These are phyloP conservation scores for Xylaria palmicola DNA, from an alignment of 495 filamentous ascomycete species.

Conservation along the genomic window DNA sequence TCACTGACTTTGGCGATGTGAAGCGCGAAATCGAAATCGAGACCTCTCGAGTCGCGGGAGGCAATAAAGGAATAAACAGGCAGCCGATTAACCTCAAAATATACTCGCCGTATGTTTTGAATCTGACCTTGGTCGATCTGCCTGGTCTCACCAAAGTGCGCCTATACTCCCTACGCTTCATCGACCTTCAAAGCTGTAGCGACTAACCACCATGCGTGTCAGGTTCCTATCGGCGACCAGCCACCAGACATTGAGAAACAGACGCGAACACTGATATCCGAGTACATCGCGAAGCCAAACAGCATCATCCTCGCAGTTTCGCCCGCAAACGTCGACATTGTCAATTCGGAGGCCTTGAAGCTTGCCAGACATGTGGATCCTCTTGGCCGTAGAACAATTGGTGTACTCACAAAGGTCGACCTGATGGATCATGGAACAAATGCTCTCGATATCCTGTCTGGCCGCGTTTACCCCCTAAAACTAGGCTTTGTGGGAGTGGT, in stretches of 20 bases:
- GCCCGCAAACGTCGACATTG: constrained; percentile 95
- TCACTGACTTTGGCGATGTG: constrained; percentile 88
- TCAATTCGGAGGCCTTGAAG: constrained; percentile 98
- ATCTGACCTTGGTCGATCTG: constrained; percentile 92
- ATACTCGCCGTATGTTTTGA: constrained; percentile 95
- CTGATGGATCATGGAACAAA: constrained; percentile 99
- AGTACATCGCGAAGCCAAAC: constrained; percentile 99
- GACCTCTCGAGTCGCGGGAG: constrained; percentile 91
- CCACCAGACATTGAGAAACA: constrained; percentile 99
- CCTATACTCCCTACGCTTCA: constrained; percentile 1
- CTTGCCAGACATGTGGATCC: constrained; percentile 96
- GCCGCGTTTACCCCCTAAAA: constrained; percentile 94
- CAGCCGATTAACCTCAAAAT: constrained; percentile 99
- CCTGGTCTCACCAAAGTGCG: constrained; percentile 92
- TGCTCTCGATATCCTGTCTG: constrained; percentile 93
- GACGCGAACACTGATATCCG: constrained; percentile 91
- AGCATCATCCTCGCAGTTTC: constrained; percentile 97
- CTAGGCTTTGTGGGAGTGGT: constrained; percentile 98
- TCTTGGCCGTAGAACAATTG: constrained; percentile 91
- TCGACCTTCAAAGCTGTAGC: background rate
- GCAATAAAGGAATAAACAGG: constrained; percentile 97
- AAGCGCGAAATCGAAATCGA: constrained; percentile 98
- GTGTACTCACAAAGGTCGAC: constrained; percentile 95
- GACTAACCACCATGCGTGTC: constrained; percentile 9
- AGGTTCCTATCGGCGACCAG: constrained; percentile 96